Evolutionary conservation across 768 basidiomycete genomes (phyloP).

Genomic region (Xanthoconium purpureum): DNA sequence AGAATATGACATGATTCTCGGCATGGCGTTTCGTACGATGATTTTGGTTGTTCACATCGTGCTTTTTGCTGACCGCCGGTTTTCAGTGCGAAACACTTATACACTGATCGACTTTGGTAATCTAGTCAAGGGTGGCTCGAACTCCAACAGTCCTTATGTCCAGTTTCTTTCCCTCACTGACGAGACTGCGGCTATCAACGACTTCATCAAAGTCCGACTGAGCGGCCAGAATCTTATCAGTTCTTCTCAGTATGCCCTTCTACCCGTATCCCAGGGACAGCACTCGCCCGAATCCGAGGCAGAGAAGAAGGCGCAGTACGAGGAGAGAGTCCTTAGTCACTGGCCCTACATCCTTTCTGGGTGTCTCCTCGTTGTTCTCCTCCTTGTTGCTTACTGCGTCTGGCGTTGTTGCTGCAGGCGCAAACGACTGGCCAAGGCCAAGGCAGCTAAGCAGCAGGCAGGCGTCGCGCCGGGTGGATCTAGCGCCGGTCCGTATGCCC

Average conservation of each 20-base stretch:
- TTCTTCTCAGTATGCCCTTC: conserved; percentile 53
- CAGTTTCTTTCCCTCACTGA: conserved; percentile 66
- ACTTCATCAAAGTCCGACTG: conserved; percentile 64
- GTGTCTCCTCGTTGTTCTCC: conserved; percentile 47
- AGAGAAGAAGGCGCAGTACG: conserved; percentile 65
- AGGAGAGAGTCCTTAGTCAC: conserved; percentile 61
- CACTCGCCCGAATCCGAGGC: conserved; percentile 60
- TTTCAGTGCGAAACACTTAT: conserved; percentile 73
- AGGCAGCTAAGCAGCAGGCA: conserved; percentile 19
- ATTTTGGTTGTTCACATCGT: background rate
- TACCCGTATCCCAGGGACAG: conserved; percentile 56
- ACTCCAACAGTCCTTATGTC: conserved; percentile 58
- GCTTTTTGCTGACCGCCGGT: conserved; percentile 3
- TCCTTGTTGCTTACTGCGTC: conserved; percentile 47
- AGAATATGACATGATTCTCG: conserved; percentile 79
- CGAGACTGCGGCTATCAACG: conserved; percentile 48
- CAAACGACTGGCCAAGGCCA: conserved; percentile 30
- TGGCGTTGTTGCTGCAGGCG: conserved; percentile 61
- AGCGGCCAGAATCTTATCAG: conserved; percentile 56
- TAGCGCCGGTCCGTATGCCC: conserved; percentile 20
- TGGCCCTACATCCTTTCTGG: conserved; percentile 74
- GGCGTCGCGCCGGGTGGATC: background rate
- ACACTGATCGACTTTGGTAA: conserved; percentile 70
- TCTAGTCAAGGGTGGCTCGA: conserved; percentile 51
- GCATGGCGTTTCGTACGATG: conserved; percentile 71